Percentiles rank a stretch among this genome's conserved stretches.
phyloP scores from a whole-genome alignment of 2,329 filamentous ascomycete genomes.

The Rhynchosporium graminicola region DNA sequence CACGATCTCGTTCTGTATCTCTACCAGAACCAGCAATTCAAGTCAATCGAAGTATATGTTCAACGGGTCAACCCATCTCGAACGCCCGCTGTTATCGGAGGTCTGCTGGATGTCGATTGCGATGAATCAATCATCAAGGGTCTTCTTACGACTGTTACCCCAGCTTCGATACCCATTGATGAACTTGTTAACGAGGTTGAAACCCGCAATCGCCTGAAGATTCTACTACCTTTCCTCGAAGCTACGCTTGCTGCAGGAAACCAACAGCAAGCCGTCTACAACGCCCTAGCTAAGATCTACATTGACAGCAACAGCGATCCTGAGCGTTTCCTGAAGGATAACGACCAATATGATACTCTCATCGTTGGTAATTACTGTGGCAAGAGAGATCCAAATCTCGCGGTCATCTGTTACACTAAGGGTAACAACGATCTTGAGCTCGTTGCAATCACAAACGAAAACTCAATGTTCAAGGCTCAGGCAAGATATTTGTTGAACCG shows the following conservation, averaged over 20 bases:
- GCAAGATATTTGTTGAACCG: conserved; percentile 92
- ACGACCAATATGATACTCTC: conserved; percentile 92
- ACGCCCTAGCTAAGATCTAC: conserved; percentile 98
- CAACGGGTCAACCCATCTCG: conserved; percentile 92
- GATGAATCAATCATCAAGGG: conserved; percentile 96
- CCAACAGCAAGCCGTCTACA: conserved; percentile 95
- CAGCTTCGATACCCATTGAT: conserved; percentile 85
- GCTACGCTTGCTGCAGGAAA: conserved; percentile 85
- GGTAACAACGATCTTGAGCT: conserved; percentile 97
- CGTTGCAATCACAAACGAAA: conserved; percentile 97
- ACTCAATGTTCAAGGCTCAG: conserved; percentile 99
- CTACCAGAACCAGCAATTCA: conserved; percentile 99
- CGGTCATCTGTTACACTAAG: conserved; percentile 68
- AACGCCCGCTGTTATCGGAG: conserved; percentile 90
- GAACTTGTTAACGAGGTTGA: conserved; percentile 95
- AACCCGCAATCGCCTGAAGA: conserved; percentile 89
- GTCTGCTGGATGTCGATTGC: conserved; percentile 92
- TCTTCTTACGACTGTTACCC: conserved; percentile 80
- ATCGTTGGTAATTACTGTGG: conserved; percentile 97
- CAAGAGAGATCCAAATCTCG: conserved; percentile 91
- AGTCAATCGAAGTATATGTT: conserved; percentile 97
- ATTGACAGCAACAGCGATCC: conserved; percentile 98
- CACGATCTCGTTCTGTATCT: conserved; percentile 95
- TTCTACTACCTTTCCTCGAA: conserved; percentile 94
- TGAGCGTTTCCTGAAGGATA: conserved; percentile 95